Percentiles rank a stretch among this genome's conserved stretches.
Conservation (phyloP, 2,329 filamentous ascomycete species). For the Botrytis aclada region DNA sequence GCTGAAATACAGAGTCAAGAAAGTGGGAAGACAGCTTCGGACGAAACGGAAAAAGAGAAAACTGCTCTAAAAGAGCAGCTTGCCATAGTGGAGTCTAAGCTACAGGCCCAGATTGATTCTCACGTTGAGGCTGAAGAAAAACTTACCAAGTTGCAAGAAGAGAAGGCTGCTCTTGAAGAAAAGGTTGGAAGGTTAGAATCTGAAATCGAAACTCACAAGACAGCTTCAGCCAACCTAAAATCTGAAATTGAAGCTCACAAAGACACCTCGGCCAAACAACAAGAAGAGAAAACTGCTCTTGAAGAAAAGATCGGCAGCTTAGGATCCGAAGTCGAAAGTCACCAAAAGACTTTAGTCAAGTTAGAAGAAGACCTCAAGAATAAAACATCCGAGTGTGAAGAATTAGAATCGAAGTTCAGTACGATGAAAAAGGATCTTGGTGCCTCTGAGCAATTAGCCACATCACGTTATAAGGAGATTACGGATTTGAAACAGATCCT, state of each 20-base stretch:
- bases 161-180: slow-evolving; percentile 64
- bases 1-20: slow-evolving; percentile 72
- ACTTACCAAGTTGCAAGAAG: slow-evolving; percentile 53
- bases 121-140: slow-evolving; percentile 52
- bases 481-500: slow-evolving; percentile 75
- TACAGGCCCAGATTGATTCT: slow-evolving; percentile 38
- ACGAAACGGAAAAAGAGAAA: neutral
- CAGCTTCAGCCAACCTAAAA: slow-evolving; percentile 54
- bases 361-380: slow-evolving; percentile 34
- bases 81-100: neutral
- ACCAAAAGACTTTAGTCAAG: slow-evolving; percentile 34
- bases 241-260: slow-evolving; percentile 55
- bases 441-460: slow-evolving; percentile 81
- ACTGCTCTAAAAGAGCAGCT: neutral
- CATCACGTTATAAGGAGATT: slow-evolving; percentile 83
- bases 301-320: slow-evolving; percentile 62
- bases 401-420: slow-evolving; percentile 66
- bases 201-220: slow-evolving; percentile 52
- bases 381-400: slow-evolving; percentile 57
- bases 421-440: slow-evolving; percentile 78
- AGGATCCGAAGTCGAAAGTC: slow-evolving; percentile 64
- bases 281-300: slow-evolving; percentile 64
- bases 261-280: slow-evolving; percentile 47
- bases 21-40: slow-evolving; percentile 29
- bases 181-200: slow-evolving; percentile 67